These are phyloP conservation scores for Peronospora tabacina DNA, from an alignment of 352 stramenopile genomes.

Conservation along the genomic window DNA sequence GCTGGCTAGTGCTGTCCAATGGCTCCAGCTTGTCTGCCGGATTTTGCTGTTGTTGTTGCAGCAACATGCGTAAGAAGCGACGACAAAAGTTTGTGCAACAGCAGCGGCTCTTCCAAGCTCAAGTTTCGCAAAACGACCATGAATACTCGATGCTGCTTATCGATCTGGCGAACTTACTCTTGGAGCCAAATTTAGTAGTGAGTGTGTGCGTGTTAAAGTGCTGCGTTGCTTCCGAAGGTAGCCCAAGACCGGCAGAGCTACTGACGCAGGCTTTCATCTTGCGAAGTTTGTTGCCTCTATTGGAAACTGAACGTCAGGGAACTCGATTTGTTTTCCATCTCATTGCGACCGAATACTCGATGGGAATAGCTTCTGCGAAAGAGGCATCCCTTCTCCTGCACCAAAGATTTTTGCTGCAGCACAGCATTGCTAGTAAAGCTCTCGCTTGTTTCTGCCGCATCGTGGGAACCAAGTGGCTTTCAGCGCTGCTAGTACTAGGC, in stretches of 20 bases:
- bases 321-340: slow-evolving; percentile 47
- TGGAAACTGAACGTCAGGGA: slow-evolving; percentile 42
- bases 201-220: slow-evolving; percentile 25
- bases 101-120: slow-evolving; percentile 28
- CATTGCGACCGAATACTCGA: slow-evolving; percentile 29
- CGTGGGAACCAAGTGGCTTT: slow-evolving; percentile 32
- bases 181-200: slow-evolving; percentile 38
- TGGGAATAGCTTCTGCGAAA: slow-evolving; percentile 4
- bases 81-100: slow-evolving; percentile 35
- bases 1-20: slow-evolving; percentile 47
- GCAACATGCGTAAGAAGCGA: slow-evolving; percentile 31
- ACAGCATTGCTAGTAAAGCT: slow-evolving; percentile 31
- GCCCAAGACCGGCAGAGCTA: neutral
- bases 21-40: slow-evolving; percentile 35
- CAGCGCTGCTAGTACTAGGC: slow-evolving; percentile 3
- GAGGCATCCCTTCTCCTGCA: slow-evolving; percentile 5
- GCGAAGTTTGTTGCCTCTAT: slow-evolving; percentile 35
- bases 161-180: slow-evolving; percentile 35
- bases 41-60: slow-evolving; percentile 55
- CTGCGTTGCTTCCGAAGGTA: slow-evolving; percentile 5
- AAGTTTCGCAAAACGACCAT: slow-evolving; percentile 60
- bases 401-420: slow-evolving; percentile 23
- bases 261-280: slow-evolving; percentile 28
- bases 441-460: slow-evolving; percentile 31
- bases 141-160: slow-evolving; percentile 65